These are phyloP conservation scores for Penicillium mononematosum DNA, from an alignment of 495 filamentous ascomycete species.

Conservation along the genomic window DNA sequence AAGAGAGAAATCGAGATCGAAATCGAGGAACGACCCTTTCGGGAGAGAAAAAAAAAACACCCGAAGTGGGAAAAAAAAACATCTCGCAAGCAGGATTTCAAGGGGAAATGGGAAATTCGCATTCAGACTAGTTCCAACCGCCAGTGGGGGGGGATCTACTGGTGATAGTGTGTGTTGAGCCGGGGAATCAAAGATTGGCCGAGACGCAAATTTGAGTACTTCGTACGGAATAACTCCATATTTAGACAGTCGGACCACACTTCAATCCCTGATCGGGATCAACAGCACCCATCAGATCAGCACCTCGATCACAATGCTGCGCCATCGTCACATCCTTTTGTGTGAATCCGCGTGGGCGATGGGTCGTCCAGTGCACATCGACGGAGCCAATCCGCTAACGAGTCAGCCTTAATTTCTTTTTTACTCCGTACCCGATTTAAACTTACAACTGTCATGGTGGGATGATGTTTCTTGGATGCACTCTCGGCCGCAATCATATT, in stretches of 20 bases:
- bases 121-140: conserved; percentile 10
- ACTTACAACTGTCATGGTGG: conserved; percentile 48
- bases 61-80: conserved; percentile 6
- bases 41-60: conserved; percentile 6
- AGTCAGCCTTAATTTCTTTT: conserved; percentile 15
- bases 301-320: conserved; percentile 60
- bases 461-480: conserved; percentile 46
- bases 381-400: conserved; percentile 45
- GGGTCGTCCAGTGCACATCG: conserved; percentile 68
- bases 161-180: conserved; percentile 2
- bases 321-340: conserved; percentile 66
- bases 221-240: neutral
- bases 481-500: conserved; percentile 44
- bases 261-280: conserved; percentile 38
- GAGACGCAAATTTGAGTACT: neutral
- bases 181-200: neutral
- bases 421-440: neutral
- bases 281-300: conserved; percentile 41
- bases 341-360: conserved; percentile 69
- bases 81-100: conserved; percentile 9
- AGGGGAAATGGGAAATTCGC: conserved; percentile 18
- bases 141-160: conserved; percentile 19
- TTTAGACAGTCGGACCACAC: conserved; percentile 25
- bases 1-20: neutral
- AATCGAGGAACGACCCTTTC: conserved; percentile 12